Evolutionary conservation across 805 yeast species (phyloP).

Genomic region (Lachancea fermentati): DNA sequence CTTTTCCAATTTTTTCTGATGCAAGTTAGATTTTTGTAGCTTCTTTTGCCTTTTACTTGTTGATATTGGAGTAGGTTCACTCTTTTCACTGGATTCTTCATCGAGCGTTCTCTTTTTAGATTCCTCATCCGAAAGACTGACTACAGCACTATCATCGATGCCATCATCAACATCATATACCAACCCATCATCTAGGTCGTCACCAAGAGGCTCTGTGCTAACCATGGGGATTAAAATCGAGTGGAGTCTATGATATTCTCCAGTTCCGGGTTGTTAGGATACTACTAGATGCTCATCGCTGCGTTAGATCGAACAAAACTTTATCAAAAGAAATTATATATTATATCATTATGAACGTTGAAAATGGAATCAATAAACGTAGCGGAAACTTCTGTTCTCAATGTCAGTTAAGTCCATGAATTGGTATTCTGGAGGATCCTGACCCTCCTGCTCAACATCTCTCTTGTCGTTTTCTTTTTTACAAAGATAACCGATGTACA

Average conservation of each 20-base stretch:
- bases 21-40: constrained; percentile 38
- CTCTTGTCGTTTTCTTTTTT: constrained; percentile 47
- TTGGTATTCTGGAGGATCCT: constrained; percentile 35
- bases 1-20: constrained; percentile 58
- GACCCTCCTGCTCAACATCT: constrained; percentile 36
- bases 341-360: neutral
- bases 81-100: constrained; percentile 7
- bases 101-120: constrained; percentile 19
- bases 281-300: constrained; percentile 8
- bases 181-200: constrained; percentile 77
- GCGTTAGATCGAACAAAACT: neutral
- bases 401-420: constrained; percentile 55
- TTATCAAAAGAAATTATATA: constrained; percentile 1
- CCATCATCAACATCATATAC: constrained; percentile 45
- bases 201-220: constrained; percentile 36
- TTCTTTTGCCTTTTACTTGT: constrained; percentile 31
- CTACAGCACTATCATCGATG: neutral
- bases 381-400: constrained; percentile 53
- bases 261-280: neutral
- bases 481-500: constrained; percentile 39
- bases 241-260: neutral
- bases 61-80: constrained; percentile 4
- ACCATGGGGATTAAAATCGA: too few relatives aligned
- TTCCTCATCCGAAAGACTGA: constrained; percentile 13
- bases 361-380: constrained; percentile 34